Conservation (phyloP, 768 basidiomycete species). For the Russula ochroleuca region DNA sequence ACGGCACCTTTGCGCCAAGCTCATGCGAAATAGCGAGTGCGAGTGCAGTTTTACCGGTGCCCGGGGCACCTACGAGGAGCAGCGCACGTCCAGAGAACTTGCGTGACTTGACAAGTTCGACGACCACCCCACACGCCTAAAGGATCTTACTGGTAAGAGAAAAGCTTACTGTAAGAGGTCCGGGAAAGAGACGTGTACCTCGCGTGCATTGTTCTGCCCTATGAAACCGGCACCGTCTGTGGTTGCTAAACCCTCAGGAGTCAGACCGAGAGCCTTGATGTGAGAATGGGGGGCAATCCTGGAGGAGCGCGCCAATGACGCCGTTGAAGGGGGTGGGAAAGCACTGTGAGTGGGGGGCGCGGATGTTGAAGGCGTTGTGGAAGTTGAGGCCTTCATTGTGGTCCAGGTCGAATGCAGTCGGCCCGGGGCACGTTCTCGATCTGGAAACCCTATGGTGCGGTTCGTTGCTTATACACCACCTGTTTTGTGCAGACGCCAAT, state of each 20-base stretch:
- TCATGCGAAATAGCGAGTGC: slow-evolving; percentile 95
- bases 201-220: slow-evolving; percentile 85
- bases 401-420: not conserved
- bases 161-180: not conserved
- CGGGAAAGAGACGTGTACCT: slow-evolving; percentile 47
- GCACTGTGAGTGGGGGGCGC: slow-evolving; percentile 55
- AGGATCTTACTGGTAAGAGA: not conserved
- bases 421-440: not conserved
- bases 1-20: slow-evolving; percentile 90
- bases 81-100: slow-evolving; percentile 93
- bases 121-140: slow-evolving; percentile 87
- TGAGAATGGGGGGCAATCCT: slow-evolving; percentile 91
- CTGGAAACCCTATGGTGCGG: too few species aligned
- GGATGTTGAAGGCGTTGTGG: slow-evolving; percentile 30
- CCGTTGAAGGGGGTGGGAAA: slow-evolving; percentile 59
- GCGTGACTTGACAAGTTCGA: slow-evolving; percentile 84
- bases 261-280: slow-evolving; percentile 93
- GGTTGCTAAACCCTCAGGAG: slow-evolving; percentile 73
- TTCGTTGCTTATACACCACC: too few species aligned
- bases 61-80: slow-evolving; percentile 90
- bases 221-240: slow-evolving; percentile 80
- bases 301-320: slow-evolving; percentile 62
- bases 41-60: slow-evolving; percentile 96
- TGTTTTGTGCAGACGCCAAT: too few species aligned
- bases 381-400: slow-evolving; percentile 26